phyloP scores from a whole-genome alignment of 371 early-diverging fungal species.

The Mortierella sp. region DNA sequence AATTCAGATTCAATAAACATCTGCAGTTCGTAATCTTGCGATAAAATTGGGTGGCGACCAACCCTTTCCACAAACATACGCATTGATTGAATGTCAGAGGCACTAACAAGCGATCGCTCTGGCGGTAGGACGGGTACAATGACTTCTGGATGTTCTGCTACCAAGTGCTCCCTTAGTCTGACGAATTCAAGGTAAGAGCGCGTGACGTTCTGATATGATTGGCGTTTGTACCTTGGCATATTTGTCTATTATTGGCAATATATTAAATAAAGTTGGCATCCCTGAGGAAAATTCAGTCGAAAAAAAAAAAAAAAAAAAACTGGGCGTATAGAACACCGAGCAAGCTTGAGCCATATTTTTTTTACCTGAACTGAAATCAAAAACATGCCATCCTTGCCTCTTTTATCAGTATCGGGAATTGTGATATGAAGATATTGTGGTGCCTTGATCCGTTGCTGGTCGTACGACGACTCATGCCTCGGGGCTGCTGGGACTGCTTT shows the following conservation, averaged over 20 bases:
- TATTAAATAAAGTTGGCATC: background rate
- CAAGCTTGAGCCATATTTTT: background rate
- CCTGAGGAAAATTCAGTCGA: background rate
- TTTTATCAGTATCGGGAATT: constrained; percentile 41
- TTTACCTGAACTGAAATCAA: constrained; percentile 42
- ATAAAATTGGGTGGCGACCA: constrained; percentile 44
- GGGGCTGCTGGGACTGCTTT: constrained; percentile 16
- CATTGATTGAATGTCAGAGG: constrained; percentile 42
- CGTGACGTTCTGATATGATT: constrained; percentile 47
- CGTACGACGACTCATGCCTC: constrained; percentile 44
- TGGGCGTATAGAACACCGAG: background rate
- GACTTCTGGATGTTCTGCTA: constrained; percentile 51
- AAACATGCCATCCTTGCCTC: constrained; percentile 53
- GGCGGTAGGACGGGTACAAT: constrained; percentile 50
- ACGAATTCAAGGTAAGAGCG: constrained; percentile 52
- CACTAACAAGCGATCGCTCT: constrained; percentile 44
- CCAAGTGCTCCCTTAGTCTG: constrained; percentile 45
- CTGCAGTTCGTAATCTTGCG: constrained; percentile 53
- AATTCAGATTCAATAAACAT: constrained; percentile 57
- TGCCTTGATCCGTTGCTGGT: constrained; percentile 49
- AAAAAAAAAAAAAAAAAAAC: background rate
- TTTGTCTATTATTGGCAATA: constrained; percentile 32
- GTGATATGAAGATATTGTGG: constrained; percentile 52
- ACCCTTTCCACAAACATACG: constrained; percentile 46
- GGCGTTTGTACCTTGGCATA: constrained; percentile 51